Evolutionary conservation across 768 basidiomycete species (phyloP).

Genomic region (Naganishia vaughanmartiniae): DNA sequence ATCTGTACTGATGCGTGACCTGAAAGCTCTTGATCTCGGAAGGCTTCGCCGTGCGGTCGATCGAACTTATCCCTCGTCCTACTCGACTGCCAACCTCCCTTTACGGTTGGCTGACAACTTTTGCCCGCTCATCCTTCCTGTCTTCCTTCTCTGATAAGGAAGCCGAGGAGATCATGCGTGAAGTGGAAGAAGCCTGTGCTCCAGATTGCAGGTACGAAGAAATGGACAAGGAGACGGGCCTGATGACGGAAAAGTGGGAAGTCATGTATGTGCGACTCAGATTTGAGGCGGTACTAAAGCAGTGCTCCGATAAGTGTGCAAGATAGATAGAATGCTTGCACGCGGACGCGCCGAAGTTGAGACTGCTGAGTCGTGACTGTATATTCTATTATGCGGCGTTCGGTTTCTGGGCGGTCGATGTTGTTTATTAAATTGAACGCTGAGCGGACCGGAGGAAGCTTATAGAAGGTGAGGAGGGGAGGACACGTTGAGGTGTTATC

Average conservation of each 20-base stretch:
- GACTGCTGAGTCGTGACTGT: too few relatives aligned
- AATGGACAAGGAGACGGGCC: conserved; percentile 31
- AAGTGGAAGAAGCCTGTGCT: neutral
- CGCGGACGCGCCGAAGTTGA: neutral
- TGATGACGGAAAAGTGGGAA: conserved; percentile 55
- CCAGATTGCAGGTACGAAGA: conserved; percentile 14
- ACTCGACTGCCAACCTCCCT: conserved; percentile 51
- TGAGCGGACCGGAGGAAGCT: conserved; percentile 45
- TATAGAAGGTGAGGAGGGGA: conserved; percentile 23
- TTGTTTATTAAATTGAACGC: conserved; percentile 95
- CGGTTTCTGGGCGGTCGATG: conserved; percentile 73
- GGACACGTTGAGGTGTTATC: neutral
- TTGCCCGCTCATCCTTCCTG: conserved; percentile 65
- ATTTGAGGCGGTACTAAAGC: conserved; percentile 56
- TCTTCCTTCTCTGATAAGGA: conserved; percentile 58
- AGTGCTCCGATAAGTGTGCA: neutral
- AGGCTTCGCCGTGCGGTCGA: conserved; percentile 31
- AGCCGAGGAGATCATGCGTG: conserved; percentile 53
- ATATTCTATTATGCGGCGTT: conserved; percentile 75
- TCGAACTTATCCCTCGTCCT: conserved; percentile 49
- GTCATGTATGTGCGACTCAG: conserved; percentile 72
- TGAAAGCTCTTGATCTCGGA: conserved; percentile 34
- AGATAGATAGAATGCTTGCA: too few relatives aligned
- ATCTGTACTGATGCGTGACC: neutral
- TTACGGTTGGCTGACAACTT: conserved; percentile 66